These are phyloP conservation scores for Elsinoe fawcettii DNA, from an alignment of 2,329 filamentous ascomycete species.

Conservation along the genomic window DNA sequence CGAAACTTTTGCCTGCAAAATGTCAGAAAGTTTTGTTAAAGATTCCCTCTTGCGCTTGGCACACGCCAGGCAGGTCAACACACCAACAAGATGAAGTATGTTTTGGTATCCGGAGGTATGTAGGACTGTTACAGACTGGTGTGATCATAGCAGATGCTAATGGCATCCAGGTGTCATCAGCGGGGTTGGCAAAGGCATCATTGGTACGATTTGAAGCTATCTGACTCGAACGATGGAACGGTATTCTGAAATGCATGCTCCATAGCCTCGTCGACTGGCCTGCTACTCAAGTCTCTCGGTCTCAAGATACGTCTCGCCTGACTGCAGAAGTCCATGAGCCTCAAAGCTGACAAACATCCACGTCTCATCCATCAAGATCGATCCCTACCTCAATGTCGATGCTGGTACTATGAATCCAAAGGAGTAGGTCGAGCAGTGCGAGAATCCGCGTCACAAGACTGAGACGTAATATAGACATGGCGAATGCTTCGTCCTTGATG, in stretches of 20 bases:
- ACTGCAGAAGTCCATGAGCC: background rate
- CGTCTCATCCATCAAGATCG: conserved; percentile 62
- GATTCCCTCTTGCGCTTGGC: conserved; percentile 36
- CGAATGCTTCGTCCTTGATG: conserved; percentile 80
- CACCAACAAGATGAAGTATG: conserved; percentile 64
- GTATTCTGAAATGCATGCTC: conserved; percentile 27
- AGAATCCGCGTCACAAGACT: background rate
- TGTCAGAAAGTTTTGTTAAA: conserved; percentile 16
- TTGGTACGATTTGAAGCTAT: conserved; percentile 43
- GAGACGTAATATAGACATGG: conserved; percentile 54
- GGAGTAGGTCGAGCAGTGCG: conserved; percentile 38
- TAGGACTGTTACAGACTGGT: conserved; percentile 12
- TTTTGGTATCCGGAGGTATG: conserved; percentile 70
- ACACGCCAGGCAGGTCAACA: conserved; percentile 33
- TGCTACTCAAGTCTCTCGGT: conserved; percentile 72
- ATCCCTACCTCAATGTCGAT: conserved; percentile 69
- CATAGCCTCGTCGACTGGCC: conserved; percentile 60
- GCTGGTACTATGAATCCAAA: conserved; percentile 64
- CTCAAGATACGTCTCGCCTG: conserved; percentile 56
- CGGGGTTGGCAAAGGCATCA: conserved; percentile 58
- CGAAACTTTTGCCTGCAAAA: conserved; percentile 4
- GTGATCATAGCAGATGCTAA: conserved; percentile 5
- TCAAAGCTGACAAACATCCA: conserved; percentile 31
- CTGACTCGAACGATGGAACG: conserved; percentile 9
- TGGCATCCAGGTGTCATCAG: conserved; percentile 44